Percentiles rank a stretch among this genome's conserved stretches.
These are phyloP conservation scores for Plasmodium knowlesi DNA, from an alignment of 169 alveolate species.

Conservation along the genomic window DNA sequence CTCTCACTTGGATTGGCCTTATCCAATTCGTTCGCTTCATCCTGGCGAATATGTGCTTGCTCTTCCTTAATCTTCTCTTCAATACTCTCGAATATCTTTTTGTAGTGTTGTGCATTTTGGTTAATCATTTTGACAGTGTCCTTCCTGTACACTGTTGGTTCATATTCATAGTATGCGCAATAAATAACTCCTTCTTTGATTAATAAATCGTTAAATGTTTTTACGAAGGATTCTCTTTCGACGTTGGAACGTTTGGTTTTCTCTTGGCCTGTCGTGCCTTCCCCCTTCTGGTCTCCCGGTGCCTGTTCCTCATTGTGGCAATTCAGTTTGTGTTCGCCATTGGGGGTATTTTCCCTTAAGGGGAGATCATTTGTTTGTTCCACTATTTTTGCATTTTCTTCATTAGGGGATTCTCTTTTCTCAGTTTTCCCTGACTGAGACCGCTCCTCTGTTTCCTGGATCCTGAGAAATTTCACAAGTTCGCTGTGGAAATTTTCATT, in stretches of 20 bases:
- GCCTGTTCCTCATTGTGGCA: background rate
- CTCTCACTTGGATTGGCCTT: background rate
- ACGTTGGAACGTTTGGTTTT: background rate
- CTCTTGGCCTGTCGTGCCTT: background rate
- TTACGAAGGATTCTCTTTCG: background rate
- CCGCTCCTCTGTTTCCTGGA: background rate
- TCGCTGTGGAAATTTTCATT: constrained; percentile 5
- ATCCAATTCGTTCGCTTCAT: background rate
- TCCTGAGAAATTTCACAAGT: background rate
- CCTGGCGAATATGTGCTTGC: background rate
- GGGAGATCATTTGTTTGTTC: background rate
- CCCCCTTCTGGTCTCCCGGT: background rate
- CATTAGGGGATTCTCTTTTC: background rate
- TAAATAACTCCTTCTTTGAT: constrained; percentile 63
- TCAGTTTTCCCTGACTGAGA: background rate
- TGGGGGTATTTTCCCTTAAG: background rate
- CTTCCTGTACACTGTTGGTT: constrained; percentile 53
- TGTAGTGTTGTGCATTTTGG: constrained; percentile 26
- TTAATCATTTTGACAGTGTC: constrained; percentile 59
- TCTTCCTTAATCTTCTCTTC: background rate
- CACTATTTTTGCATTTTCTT: background rate
- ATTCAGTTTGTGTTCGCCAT: background rate
- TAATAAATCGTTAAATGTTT: constrained; percentile 37
- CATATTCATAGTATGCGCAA: constrained; percentile 65
- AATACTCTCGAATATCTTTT: constrained; percentile 45